Base-by-base conservation (phyloP, 2,329 filamentous ascomycete species). In the Meredithiella fracta region DNA sequence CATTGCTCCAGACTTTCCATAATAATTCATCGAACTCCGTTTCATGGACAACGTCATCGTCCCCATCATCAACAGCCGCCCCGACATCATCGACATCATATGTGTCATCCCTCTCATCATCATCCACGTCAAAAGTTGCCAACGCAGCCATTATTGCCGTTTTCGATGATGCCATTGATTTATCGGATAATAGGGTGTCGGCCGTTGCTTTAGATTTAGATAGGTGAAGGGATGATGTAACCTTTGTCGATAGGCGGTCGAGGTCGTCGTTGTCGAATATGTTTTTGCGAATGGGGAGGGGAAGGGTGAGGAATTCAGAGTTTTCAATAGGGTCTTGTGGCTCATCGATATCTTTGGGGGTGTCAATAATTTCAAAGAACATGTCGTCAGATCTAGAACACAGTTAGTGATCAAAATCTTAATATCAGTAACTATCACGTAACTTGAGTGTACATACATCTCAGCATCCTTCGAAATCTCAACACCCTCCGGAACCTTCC, bases 31-130 rank as follows among this genome's bases (percentile, higher is more conserved):
- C 77, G 37, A 76, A 73, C n/a, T 79, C 74, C 4, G 77, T 73
- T 17, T 76, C 73, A 17, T 38, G 95, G 0, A 97, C 73, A 15
- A 20, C 25, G 8, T 49, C 44, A 25, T 49, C 44, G 14, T 31
- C 49, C 2, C n/a, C 49, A 3, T 17, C 29, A 62, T 95, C 89
- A 2, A 96, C 82, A 0, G 86, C 86, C 22, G 91, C 90, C 37
- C 92, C 92, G 1, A 97, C 88, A 64, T 97, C 92, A 52, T 82
- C 87, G 1, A 83, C 80, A 63, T 98, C 92, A 65, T 98, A 98
- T 0, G 91, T 97, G 66, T 98, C 92, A 67, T 98, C 92, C 37
- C 89, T 80, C 70, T 98, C 92, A 66, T 98, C 92, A 62, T 97
- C 92, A 63, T 97, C 91, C 0, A 83, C 84, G 69, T 97, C 90